Base-by-base conservation (phyloP, 2,329 filamentous ascomycete species). In the Fusarium domesticum region DNA sequence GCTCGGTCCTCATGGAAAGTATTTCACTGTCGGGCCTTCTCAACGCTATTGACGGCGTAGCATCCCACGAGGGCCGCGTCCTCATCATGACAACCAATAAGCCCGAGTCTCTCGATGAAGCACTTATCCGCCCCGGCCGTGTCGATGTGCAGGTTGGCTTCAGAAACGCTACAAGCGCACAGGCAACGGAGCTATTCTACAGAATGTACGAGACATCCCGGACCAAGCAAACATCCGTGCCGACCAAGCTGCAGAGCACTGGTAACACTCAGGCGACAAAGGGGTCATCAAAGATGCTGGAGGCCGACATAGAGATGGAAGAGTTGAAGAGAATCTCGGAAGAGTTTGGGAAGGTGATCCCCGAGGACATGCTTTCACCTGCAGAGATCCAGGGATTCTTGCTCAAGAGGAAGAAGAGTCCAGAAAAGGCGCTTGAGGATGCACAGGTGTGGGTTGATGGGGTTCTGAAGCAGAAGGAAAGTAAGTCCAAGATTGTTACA, bases 61-160 rank as follows among this genome's bases (percentile, higher is more conserved):
- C 85, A 1, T 86, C 83, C 3, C 85, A 88, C 56, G 87, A 92
- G 67, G 87, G 87, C 18, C 79, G 86, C 35, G 79, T 92, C 11
- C 76, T 92, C 15, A 83, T 92, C 68, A 89, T 91, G 84, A 91
- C 87, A 0, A 89, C 85, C 23, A 93, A 92, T 65, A 78, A 81
- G 47, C 84, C 84, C 3, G 83, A 91, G 56, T 74, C 78, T 12
- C 77, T 92, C 0, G 87, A 91, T 59, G 76, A 83, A 35, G 87
- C 86, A 0, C 74, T 93, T 6, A 83, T 90, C 38, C 75, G 87
- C 0, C 85, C 87, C 0, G 86, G 87, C 1, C 75, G 85, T 2
- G 82, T 91, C 4, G 87, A 91, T 51, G 70, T 85, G 32, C 80
- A 85, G 55, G 78, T 90, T 1, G 71, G 71, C 10, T 87, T 90